A percentile compares a stretch with the other conserved stretches of the same genome.
Evolutionary conservation across 2,329 filamentous ascomycete species (phyloP).

Genomic region (Xylaria sp.): DNA sequence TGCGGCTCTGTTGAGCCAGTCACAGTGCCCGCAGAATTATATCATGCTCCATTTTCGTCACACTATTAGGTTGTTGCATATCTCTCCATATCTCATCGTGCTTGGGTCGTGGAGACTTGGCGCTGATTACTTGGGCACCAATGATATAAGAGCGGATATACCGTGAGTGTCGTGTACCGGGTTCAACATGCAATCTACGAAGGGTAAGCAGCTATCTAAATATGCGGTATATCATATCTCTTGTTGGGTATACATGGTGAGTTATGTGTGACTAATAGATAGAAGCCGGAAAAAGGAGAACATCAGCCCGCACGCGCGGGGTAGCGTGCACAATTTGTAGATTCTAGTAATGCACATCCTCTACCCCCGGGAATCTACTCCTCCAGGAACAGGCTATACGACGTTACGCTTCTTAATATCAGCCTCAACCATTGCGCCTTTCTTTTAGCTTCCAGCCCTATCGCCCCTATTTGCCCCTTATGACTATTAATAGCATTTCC

Average conservation of each 20-base stretch:
- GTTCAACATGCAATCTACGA: background rate
- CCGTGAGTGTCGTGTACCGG: background rate
- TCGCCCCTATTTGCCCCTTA: background rate
- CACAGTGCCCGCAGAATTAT: background rate
- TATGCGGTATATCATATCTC: background rate
- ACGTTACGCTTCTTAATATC: background rate
- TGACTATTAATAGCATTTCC: background rate
- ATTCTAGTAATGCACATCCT: background rate
- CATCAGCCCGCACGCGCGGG: background rate
- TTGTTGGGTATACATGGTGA: background rate
- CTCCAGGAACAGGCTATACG: background rate
- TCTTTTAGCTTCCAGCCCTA: background rate
- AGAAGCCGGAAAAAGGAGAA: background rate
- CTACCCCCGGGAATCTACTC: too few species aligned
- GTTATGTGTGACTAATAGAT: background rate
- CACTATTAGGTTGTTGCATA: background rate
- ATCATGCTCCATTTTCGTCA: background rate
- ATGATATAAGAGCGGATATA: background rate
- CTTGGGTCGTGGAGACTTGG: background rate
- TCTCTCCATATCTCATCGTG: background rate
- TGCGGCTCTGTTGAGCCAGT: conserved; percentile 5
- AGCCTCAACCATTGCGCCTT: conserved; percentile 12
- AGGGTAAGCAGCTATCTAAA: background rate
- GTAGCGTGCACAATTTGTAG: background rate
- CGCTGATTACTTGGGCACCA: background rate